Evolutionary conservation across 768 basidiomycete species (phyloP).

Genomic region (Postia placenta): DNA sequence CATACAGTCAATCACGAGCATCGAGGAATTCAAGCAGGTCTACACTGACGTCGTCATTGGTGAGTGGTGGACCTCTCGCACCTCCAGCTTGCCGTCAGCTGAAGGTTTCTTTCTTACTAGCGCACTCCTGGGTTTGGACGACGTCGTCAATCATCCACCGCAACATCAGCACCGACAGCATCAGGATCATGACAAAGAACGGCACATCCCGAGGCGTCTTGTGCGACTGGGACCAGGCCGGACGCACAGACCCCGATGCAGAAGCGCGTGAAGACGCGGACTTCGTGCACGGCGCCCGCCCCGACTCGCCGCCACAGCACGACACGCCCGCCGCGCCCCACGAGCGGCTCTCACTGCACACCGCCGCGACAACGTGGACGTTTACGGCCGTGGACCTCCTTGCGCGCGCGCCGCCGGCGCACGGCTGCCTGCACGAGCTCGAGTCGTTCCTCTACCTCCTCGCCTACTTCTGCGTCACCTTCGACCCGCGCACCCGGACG

Average conservation of each 20-base stretch:
- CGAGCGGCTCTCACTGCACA: too few relatives aligned
- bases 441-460: slow-evolving; percentile 7
- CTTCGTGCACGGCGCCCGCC: neutral
- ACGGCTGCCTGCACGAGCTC: slow-evolving; percentile 5
- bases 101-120: neutral
- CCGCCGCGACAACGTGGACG: slow-evolving; percentile 2
- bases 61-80: neutral
- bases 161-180: slow-evolving; percentile 5
- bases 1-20: neutral
- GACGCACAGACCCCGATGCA: neutral
- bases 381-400: slow-evolving; percentile 6
- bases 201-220: slow-evolving; percentile 1
- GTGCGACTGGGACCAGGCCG: slow-evolving; percentile 5
- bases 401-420: neutral
- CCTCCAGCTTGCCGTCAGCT: neutral
- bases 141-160: slow-evolving; percentile 1
- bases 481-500: neutral
- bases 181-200: neutral
- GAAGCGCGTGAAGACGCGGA: neutral
- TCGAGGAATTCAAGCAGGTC: slow-evolving; percentile 3
- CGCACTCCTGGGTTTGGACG: slow-evolving; percentile 5
- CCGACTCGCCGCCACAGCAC: neutral
- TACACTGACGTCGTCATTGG: slow-evolving; percentile 3
- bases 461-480: neutral
- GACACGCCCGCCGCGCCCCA: neutral